These are phyloP conservation scores for Gonapodya sp. DNA, from an alignment of 192 early-diverging fungal genomes.

Conservation along the genomic window DNA sequence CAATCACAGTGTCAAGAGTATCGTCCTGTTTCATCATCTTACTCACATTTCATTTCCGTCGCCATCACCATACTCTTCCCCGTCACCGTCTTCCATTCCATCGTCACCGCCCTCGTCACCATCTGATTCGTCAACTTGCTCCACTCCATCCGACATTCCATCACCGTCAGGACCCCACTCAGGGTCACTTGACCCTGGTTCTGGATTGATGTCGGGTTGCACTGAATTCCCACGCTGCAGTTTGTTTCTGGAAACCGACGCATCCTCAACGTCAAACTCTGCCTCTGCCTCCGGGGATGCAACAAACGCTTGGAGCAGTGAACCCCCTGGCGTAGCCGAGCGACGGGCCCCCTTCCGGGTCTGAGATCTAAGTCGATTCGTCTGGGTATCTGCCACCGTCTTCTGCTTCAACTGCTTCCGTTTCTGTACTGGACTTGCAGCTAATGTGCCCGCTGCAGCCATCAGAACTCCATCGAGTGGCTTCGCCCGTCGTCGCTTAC, in stretches of 20 bases:
- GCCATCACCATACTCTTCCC: background rate
- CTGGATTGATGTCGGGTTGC: background rate
- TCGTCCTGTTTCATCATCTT: too few relatives aligned
- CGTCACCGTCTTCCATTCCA: background rate
- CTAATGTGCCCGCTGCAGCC: background rate
- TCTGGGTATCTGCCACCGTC: background rate
- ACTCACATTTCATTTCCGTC: background rate
- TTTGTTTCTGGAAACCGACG: background rate
- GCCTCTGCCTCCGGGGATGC: background rate
- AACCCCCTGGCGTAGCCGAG: background rate
- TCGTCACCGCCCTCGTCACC: background rate
- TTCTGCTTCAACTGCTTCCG: background rate
- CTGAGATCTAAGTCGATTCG: background rate
- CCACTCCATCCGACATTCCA: background rate
- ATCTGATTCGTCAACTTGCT: background rate
- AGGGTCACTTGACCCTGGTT: background rate
- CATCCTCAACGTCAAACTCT: background rate
- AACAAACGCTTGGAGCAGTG: background rate
- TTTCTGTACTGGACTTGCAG: background rate
- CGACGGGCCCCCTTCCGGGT: background rate
- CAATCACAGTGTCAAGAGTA: too few relatives aligned
- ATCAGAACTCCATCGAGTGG: background rate
- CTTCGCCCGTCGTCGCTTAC: too few relatives aligned
- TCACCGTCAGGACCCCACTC: background rate
- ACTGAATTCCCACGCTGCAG: background rate